phyloP scores from a whole-genome alignment of 352 stramenopile species.

The Paralagenidium karlingii region DNA sequence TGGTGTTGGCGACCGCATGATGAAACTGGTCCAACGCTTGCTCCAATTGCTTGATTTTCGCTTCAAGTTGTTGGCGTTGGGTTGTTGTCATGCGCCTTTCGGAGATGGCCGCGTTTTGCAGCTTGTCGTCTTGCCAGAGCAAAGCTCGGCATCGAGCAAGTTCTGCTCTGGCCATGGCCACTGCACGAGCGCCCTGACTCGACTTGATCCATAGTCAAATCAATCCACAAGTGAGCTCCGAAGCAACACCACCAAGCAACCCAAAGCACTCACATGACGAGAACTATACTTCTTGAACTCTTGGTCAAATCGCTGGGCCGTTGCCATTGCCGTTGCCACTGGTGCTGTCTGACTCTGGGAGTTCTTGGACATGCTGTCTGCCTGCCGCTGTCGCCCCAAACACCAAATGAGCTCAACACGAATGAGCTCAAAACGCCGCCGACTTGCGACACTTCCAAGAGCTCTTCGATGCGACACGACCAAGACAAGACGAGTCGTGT shows the following conservation, averaged over 20 bases:
- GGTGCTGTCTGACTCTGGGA: too few species aligned
- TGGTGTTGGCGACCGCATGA: constrained; percentile 56
- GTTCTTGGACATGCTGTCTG: too few species aligned
- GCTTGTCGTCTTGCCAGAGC: constrained; percentile 79
- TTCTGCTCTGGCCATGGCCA: constrained; percentile 66
- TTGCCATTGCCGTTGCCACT: too few species aligned
- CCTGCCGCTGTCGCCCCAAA: too few species aligned
- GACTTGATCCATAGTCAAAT: constrained; percentile 11
- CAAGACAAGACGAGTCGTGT: too few species aligned
- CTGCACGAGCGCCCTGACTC: constrained; percentile 47
- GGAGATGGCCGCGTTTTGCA: constrained; percentile 50
- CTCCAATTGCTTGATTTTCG: constrained; percentile 57
- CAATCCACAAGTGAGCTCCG: background rate
- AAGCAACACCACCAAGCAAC: too few species aligned
- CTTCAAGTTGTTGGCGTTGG: constrained; percentile 44
- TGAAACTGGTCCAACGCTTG: constrained; percentile 69
- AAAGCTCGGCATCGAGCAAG: constrained; percentile 69
- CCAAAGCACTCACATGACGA: constrained; percentile 36
- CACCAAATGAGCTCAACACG: too few species aligned
- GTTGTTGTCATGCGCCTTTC: constrained; percentile 43
- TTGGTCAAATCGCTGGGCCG: constrained; percentile 69
- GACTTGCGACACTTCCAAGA: too few species aligned
- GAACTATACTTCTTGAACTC: constrained; percentile 82
- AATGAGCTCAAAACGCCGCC: too few species aligned
- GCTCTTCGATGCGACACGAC: too few species aligned